A percentile compares a stretch with the other conserved stretches of the same genome.
phyloP scores from a whole-genome alignment of 1,284 basidiomycete genomes.

The Porphyrellus sp. region DNA sequence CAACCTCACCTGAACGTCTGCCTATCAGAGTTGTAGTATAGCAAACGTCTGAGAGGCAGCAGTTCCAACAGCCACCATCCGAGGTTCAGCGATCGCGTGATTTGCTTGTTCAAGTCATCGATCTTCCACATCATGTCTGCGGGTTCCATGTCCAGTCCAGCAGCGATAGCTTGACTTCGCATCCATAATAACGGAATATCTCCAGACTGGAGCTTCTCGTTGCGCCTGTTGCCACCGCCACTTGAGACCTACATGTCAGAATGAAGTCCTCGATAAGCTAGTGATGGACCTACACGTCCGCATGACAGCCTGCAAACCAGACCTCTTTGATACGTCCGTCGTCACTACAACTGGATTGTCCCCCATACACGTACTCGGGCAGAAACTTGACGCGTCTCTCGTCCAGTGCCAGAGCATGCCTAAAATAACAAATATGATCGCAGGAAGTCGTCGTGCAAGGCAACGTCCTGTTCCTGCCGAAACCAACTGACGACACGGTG shows the following conservation, averaged over 20 bases:
- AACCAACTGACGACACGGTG: conserved; percentile 38
- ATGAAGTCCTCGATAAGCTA: not conserved
- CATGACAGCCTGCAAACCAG: conserved; percentile 37
- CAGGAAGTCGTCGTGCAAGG: conserved; percentile 29
- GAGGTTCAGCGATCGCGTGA: conserved; percentile 21
- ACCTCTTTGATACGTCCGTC: conserved; percentile 34
- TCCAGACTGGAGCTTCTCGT: conserved; percentile 29
- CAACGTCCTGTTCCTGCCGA: conserved; percentile 26
- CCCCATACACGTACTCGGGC: conserved; percentile 37
- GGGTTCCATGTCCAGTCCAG: conserved; percentile 25
- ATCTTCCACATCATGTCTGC: conserved; percentile 31
- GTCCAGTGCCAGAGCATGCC: conserved; percentile 38
- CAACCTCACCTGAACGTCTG: conserved; percentile 19
- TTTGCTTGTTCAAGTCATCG: conserved; percentile 27
- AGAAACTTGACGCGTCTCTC: conserved; percentile 43
- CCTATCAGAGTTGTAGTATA: conserved; percentile 28
- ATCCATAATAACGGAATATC: conserved; percentile 36
- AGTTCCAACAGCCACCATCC: conserved; percentile 32
- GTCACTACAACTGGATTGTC: conserved; percentile 12
- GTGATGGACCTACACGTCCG: conserved; percentile 32
- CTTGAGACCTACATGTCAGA: conserved; percentile 16
- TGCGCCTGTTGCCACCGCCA: conserved; percentile 32
- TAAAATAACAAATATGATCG: conserved; percentile 33
- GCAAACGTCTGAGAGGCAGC: conserved; percentile 27
- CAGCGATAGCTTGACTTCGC: conserved; percentile 31